Conservation (phyloP, 2,329 filamentous ascomycete genomes). For the Aureobasidium sp. region DNA sequence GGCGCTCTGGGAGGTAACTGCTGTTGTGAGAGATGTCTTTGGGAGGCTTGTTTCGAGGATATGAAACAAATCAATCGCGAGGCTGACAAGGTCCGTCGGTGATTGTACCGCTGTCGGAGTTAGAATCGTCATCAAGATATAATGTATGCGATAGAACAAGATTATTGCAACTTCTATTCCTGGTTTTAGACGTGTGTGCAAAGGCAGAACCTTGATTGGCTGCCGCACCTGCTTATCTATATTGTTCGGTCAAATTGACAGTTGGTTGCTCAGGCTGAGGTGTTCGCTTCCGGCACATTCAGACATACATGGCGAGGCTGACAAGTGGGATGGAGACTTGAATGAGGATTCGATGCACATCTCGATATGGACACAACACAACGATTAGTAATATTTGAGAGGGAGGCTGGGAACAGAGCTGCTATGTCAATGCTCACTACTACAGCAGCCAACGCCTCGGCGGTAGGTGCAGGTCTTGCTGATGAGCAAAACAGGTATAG, state of each 20-base stretch:
- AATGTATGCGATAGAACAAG: background rate
- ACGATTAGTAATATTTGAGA: background rate
- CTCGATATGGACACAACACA: background rate
- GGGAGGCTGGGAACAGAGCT: background rate
- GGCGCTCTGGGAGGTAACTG: slow-evolving; percentile 86
- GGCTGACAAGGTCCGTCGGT: slow-evolving; percentile 3
- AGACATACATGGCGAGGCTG: background rate
- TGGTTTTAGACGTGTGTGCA: background rate
- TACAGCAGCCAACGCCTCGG: background rate
- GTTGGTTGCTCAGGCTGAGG: background rate
- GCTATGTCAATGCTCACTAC: background rate
- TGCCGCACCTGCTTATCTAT: background rate
- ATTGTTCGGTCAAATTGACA: background rate
- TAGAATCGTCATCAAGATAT: background rate
- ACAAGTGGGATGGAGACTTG: background rate
- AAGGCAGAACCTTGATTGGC: background rate
- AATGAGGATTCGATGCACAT: background rate
- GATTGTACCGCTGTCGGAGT: background rate
- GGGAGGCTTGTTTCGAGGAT: slow-evolving; percentile 43
- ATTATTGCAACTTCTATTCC: background rate
- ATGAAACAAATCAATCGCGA: slow-evolving; percentile 7
- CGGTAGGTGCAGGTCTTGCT: no score
- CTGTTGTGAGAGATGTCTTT: slow-evolving; percentile 73
- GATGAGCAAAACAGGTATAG: no score
- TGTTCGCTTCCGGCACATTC: background rate